Evolutionary conservation across 495 filamentous ascomycete species (phyloP), one percentile per base, ranked within the genome.

Genomic region (Neurospora sp.): DNA sequence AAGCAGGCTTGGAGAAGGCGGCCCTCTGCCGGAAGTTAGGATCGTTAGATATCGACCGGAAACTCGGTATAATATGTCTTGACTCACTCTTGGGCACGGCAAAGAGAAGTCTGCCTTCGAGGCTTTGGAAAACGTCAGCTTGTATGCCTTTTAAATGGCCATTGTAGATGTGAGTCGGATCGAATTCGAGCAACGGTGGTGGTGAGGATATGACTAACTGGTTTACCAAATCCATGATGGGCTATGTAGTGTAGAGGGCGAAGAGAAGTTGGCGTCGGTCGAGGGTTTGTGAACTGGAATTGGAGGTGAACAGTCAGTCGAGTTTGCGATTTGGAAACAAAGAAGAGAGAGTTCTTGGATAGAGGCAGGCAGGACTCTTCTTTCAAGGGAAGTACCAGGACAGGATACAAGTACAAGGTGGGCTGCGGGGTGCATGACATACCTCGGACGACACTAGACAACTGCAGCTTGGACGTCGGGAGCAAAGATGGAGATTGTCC

Each of bases 31-130:
- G 68, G 70, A 71, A 48, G 68, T 35, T 7, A 37, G 20, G 31
- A 22, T 48, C 74, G 53, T 61, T 35, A 61, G 53, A 61, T 3
- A 35, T 61, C 14, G 53, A 35, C 53, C 53, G 22, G 53, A 14
- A 12, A 31, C 53, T 61, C 27, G 53, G 12, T 61, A 61, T 31
- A 8, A 1, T 16, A 35, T 27, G 14, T 61, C 70, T 12, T 70
- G 70, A 89, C 92, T 81, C 84, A 93, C 94, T 99, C 84, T 99
- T 99, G 61, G 96, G 96, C 27, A 98, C 93, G 72, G 96, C 96
- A 79, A 99, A 98, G 73, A 99, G 88, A 68, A 98, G 89, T 76
- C 95, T 91, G 81, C 94, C 94, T 86, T 94, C 93, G 78, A 98
- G 86, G 86, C 92, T 95, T 79, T 80, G 73, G 78, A 69, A 69